A percentile compares a stretch with the other conserved stretches of the same genome.
Evolutionary conservation across 345 rosid genomes (phyloP).

Genomic region (Hibiscus mutabilis): DNA sequence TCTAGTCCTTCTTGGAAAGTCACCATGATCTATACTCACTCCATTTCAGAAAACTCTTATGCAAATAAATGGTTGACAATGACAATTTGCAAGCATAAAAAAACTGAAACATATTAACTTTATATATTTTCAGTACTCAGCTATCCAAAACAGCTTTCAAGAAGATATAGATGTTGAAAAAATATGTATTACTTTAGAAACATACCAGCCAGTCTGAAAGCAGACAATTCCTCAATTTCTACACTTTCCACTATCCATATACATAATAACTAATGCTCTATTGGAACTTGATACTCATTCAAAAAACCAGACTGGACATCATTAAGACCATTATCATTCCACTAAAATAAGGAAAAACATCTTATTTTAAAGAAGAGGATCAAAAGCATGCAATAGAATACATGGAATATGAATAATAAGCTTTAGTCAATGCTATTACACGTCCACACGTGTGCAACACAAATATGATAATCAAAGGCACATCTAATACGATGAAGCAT

Average conservation of each 20-base stretch:
- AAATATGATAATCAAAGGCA: background rate
- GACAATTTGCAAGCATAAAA: background rate
- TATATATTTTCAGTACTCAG: background rate
- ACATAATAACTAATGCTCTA: slow-evolving; percentile 8
- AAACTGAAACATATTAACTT: background rate
- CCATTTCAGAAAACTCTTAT: slow-evolving; percentile 1
- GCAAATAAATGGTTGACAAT: slow-evolving; percentile 12
- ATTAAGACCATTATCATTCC: slow-evolving; percentile 14
- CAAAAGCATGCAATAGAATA: slow-evolving; percentile 8
- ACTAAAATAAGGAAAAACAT: slow-evolving; percentile 10
- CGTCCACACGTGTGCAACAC: background rate
- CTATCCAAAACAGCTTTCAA: slow-evolving; percentile 16
- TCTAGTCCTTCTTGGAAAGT: slow-evolving; percentile 10
- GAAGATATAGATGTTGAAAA: slow-evolving; percentile 5
- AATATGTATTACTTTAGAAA: slow-evolving; percentile 5
- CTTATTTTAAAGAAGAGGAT: slow-evolving; percentile 8
- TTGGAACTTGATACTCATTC: slow-evolving; percentile 46
- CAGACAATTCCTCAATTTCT: slow-evolving; percentile 27
- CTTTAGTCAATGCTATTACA: background rate
- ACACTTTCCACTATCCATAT: slow-evolving; percentile 4
- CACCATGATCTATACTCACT: slow-evolving; percentile 6
- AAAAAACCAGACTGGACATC: slow-evolving; percentile 20
- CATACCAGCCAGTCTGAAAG: slow-evolving; percentile 9
- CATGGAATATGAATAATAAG: background rate
- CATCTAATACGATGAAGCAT: background rate